These are phyloP conservation scores for Erysimum cheiri DNA, from an alignment of 441 rosid genomes.

Conservation along the genomic window DNA sequence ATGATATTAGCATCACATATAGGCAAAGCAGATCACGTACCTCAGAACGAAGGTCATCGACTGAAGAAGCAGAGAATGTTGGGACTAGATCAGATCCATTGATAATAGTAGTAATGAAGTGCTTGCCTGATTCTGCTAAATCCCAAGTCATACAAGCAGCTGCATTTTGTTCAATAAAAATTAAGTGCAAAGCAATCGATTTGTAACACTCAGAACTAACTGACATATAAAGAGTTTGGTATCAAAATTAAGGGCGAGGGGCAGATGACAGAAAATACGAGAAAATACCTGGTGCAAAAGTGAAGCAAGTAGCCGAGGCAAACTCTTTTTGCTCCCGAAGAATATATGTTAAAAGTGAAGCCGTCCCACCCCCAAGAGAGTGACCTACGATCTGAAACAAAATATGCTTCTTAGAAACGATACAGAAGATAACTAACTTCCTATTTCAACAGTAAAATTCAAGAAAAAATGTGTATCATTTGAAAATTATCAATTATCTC, in stretches of 20 bases:
- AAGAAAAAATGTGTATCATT: not conserved
- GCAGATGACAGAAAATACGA: not conserved
- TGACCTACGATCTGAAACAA: slow-evolving; percentile 81
- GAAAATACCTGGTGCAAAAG: slow-evolving; percentile 86
- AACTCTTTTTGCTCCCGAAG: slow-evolving; percentile 81
- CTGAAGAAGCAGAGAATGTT: slow-evolving; percentile 86
- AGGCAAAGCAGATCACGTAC: slow-evolving; percentile 46
- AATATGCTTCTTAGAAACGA: slow-evolving; percentile 16
- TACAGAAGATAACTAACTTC: slow-evolving; percentile 11
- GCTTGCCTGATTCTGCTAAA: slow-evolving; percentile 97
- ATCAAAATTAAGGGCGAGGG: not conserved
- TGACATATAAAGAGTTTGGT: slow-evolving; percentile 7
- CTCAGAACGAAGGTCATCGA: slow-evolving; percentile 95
- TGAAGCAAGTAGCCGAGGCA: slow-evolving; percentile 70
- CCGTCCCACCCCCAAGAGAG: slow-evolving; percentile 98
- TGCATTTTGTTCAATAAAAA: slow-evolving; percentile 51
- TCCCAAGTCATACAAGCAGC: slow-evolving; percentile 99
- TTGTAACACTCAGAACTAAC: not conserved
- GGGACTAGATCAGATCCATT: slow-evolving; percentile 98
- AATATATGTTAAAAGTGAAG: slow-evolving; percentile 72
- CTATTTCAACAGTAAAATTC: not conserved
- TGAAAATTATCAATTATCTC: slow-evolving; percentile 1
- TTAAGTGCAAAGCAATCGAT: slow-evolving; percentile 24
- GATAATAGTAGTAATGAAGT: slow-evolving; percentile 74
- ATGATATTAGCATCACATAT: not conserved